A percentile compares a stretch with the other conserved stretches of the same genome.
These are phyloP conservation scores for Fusarium sp. DNA, from an alignment of 2,329 filamentous ascomycete genomes.

Conservation along the genomic window DNA sequence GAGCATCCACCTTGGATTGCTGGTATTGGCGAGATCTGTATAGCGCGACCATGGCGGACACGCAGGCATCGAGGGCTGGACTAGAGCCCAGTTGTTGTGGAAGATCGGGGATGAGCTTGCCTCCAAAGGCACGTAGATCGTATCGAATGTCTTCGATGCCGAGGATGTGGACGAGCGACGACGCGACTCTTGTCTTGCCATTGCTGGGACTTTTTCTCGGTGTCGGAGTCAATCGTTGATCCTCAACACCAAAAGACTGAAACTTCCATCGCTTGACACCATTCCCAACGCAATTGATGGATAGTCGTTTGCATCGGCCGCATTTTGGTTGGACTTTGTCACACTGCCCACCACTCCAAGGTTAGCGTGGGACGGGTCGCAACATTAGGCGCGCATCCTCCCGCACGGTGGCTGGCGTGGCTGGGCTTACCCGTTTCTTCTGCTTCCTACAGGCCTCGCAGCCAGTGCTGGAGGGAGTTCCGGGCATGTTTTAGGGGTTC, in stretches of 20 bases:
- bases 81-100: slow-evolving; percentile 29
- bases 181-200: slow-evolving; percentile 13
- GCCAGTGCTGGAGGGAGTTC: slow-evolving; percentile 28
- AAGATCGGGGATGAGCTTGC: slow-evolving; percentile 27
- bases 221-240: background rate
- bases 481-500: slow-evolving; percentile 15
- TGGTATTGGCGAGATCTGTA: slow-evolving; percentile 22
- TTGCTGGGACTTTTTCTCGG: slow-evolving; percentile 26
- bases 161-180: slow-evolving; percentile 31
- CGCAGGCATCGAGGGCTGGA: slow-evolving; percentile 25
- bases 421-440: slow-evolving; percentile 28
- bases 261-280: slow-evolving; percentile 39
- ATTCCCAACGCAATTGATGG: slow-evolving; percentile 28
- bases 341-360: slow-evolving; percentile 5
- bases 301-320: slow-evolving; percentile 33
- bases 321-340: slow-evolving; percentile 30
- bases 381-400: background rate
- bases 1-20: slow-evolving; percentile 18
- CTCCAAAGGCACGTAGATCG: slow-evolving; percentile 34
- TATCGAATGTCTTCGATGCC: slow-evolving; percentile 36
- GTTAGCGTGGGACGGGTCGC: background rate
- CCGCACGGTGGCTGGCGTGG: background rate
- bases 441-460: slow-evolving; percentile 32
- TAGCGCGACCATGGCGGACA: slow-evolving; percentile 28
- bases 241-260: slow-evolving; percentile 1